Base-by-base conservation (phyloP, 495 filamentous ascomycete genomes). In the Penicillium egyptiacum region DNA sequence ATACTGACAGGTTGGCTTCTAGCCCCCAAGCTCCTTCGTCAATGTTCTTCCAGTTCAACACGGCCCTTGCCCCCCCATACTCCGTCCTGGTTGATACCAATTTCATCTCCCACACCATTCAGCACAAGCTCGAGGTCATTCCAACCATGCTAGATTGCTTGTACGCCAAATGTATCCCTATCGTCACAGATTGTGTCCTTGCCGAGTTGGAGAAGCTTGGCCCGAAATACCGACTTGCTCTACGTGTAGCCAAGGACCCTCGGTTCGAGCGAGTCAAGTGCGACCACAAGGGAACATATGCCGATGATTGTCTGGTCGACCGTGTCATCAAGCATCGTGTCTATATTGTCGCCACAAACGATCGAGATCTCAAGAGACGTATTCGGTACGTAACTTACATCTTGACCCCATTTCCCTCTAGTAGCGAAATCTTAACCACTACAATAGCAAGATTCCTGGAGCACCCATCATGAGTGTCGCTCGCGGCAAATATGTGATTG, bases 41-140 rank as follows among this genome's bases (percentile, higher is more conserved):
- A 45, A 86, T 98, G 73, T 98, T 97, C 85, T 97, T 96, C 77
- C 83, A 90, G 61, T 90, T 92, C 78, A 98, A 98, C 75, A 88
- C 88, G 45, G 88, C 91, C 26, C 84, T 98, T 50, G 83, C 87
- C 20, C 94, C 94, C 2, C 91, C 91, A n/a, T 96, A 96, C 79
- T 83, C 79, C 14, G 82, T 95, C 39, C 85, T 95, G 26, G 80
- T 88, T 59, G 91, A 96, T 74, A 96, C 92, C 74, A 97, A 97
- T 70, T 98, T 98, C 68, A 83, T 98, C 50, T 89, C 85, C 39
- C 91, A 95, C 70, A 92, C 91, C 5, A 91, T 98, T 26, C 88
- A 92, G 60, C 82, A 86, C 60, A 98, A 98, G 75, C 83, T 96
- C 16, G 90, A 93, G 23, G 75, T 98, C 4, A 81, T 96, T 8